Percentiles rank a stretch among this genome's conserved stretches.
Evolutionary conservation across 768 basidiomycete genomes (phyloP).

Genomic region (Lactarius quietus): DNA sequence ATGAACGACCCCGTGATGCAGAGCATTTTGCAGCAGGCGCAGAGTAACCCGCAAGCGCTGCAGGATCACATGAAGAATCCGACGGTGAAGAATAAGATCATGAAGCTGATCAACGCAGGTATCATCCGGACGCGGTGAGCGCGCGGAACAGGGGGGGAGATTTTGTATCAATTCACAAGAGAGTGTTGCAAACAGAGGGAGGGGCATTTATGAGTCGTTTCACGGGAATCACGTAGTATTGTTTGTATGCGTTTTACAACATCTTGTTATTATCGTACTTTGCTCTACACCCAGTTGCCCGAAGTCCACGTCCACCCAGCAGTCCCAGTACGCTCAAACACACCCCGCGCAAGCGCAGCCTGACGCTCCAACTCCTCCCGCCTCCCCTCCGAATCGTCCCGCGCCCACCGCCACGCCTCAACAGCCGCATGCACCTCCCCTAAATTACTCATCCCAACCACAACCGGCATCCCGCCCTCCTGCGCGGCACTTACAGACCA

Average conservation of each 20-base stretch:
- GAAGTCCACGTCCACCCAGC: constrained; percentile 44
- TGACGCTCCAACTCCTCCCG: constrained; percentile 39
- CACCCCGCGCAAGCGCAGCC: constrained; percentile 41
- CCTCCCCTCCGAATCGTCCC: constrained; percentile 39
- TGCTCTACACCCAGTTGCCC: constrained; percentile 11
- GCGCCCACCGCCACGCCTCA: constrained; percentile 60
- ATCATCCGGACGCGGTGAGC: constrained; percentile 82
- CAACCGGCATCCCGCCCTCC: constrained; percentile 49
- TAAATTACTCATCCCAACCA: constrained; percentile 67
- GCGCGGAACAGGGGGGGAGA: too few species aligned
- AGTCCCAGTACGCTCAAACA: constrained; percentile 50
- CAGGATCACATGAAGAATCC: constrained; percentile 98
- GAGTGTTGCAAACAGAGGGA: not conserved
- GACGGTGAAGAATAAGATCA: constrained; percentile 71
- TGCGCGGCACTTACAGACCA: constrained; percentile 53
- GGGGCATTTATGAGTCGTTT: not conserved
- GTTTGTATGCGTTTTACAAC: constrained; percentile 2
- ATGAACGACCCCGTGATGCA: constrained; percentile 94
- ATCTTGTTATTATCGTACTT: not conserved
- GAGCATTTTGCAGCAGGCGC: constrained; percentile 91
- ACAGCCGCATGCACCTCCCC: constrained; percentile 74
- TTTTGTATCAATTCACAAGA: too few species aligned
- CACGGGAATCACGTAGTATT: too few species aligned
- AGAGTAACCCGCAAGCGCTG: constrained; percentile 80
- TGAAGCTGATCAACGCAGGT: constrained; percentile 88